Base-by-base conservation (phyloP, 495 filamentous ascomycete genomes). In the Aspergillus ellipticus region DNA sequence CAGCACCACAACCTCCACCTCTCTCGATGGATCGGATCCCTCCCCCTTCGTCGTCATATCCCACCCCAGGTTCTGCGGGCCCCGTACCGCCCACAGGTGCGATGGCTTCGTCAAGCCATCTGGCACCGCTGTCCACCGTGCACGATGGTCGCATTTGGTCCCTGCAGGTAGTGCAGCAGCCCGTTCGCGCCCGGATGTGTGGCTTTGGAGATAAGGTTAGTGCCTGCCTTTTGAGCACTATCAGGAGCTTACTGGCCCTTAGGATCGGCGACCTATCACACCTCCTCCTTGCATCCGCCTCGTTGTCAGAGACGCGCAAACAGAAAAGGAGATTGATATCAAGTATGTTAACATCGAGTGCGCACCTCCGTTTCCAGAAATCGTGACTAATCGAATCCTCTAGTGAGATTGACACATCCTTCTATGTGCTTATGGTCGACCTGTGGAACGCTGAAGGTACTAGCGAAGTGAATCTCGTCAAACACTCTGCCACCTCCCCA, bases 191-290 rank as follows among this genome's bases (percentile, higher is more conserved):
- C 59, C 89, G 94, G 48, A 98, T 98, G 94, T 98, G 94, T 77
- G 94, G 94, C 2, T 98, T 97, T 77, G 94, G 94, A 52, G 94
- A 98, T 71, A 98, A 98, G 82, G 92, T 96, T 64, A 22, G 50
- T 50, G 5, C 49, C 35, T 16, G 21, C 15, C 43, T 21, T n/a
- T n/a, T n/a, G n/a, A n/a, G n/a, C n/a, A n/a, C n/a, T n/a, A n/a
- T n/a, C 49, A 21, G 33, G 17, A 26, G 2, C 4, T 56, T 33
- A 46, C 16, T 28, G 63, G 41, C 61, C 19, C 59, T 39, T n/a
- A 96, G 90, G 94, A 98, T 70, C 89, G 94, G 64, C 82, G 94
- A 57, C 94, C 94, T 20, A 96, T 98, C 68, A 97, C 94, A 24
- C 94, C 94, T 28, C 94, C 94, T 21, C 94, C 94, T 9, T 97